Evolutionary conservation across 768 basidiomycete genomes (phyloP).

Genomic region (Auricularia sp.): DNA sequence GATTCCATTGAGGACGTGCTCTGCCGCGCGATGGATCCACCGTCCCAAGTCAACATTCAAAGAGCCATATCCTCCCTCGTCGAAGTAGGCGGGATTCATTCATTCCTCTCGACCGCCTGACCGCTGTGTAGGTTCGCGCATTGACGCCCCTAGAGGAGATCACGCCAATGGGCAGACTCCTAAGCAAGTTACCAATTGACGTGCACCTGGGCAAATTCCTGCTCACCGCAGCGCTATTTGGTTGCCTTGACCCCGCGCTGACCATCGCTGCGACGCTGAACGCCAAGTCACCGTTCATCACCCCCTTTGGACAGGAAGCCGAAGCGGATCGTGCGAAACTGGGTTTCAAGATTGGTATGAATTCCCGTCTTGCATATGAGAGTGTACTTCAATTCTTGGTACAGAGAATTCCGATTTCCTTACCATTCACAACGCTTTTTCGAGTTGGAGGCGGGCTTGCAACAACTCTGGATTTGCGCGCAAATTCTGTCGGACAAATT

Average conservation of each 20-base stretch:
- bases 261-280: slow-evolving; percentile 90
- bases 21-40: slow-evolving; percentile 81
- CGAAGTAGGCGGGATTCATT: slow-evolving; percentile 41
- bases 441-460: slow-evolving; percentile 73
- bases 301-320: slow-evolving; percentile 77
- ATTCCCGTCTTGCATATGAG: no score
- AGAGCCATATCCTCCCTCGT: slow-evolving; percentile 84
- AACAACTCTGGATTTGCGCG: slow-evolving; percentile 50
- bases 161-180: slow-evolving; percentile 81
- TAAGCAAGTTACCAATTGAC: slow-evolving; percentile 90
- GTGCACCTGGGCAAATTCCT: slow-evolving; percentile 94
- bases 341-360: slow-evolving; percentile 63
- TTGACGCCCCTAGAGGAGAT: slow-evolving; percentile 81
- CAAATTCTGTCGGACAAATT: slow-evolving; percentile 73
- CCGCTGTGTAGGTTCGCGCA: slow-evolving; percentile 56
- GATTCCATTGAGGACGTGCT: slow-evolving; percentile 84
- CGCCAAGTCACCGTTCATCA: slow-evolving; percentile 86
- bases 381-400: no score
- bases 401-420: slow-evolving; percentile 91
- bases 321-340: slow-evolving; percentile 79
- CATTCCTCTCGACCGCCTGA: not conserved
- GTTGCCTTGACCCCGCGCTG: slow-evolving; percentile 90
- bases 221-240: slow-evolving; percentile 70
- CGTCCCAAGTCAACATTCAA: slow-evolving; percentile 75
- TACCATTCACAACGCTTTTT: slow-evolving; percentile 84